A percentile compares a stretch with the other conserved stretches of the same genome.
Evolutionary conservation across 805 yeast species (phyloP).

Genomic region (Starmerella vitae): DNA sequence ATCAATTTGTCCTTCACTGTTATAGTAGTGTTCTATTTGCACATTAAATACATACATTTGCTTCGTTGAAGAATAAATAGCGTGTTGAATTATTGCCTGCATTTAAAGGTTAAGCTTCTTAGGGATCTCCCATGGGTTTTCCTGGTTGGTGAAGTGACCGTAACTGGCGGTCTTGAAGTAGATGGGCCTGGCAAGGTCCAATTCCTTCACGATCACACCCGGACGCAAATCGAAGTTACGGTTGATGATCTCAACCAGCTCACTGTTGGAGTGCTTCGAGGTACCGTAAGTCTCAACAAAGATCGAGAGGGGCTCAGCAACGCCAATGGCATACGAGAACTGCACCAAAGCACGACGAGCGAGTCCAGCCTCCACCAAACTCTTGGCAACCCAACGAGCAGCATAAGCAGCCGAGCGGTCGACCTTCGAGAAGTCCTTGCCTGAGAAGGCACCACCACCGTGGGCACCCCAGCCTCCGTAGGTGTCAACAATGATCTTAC

Average conservation of each 20-base stretch:
- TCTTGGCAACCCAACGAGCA: conserved; percentile 99
- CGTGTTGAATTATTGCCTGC: neutral
- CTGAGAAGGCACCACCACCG: conserved; percentile 99
- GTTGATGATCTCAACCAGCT: conserved; percentile 80
- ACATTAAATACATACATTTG: too few species aligned
- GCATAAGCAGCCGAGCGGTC: conserved; percentile 99
- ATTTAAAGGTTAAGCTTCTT: conserved; percentile 33
- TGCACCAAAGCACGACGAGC: conserved; percentile 97
- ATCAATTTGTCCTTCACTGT: too few species aligned
- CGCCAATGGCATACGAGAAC: conserved; percentile 99
- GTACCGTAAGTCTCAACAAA: conserved; percentile 98
- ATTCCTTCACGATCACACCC: conserved; percentile 93
- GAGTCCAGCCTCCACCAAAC: conserved; percentile 84
- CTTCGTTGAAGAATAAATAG: neutral
- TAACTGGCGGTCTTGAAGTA: conserved; percentile 97
- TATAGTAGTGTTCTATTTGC: too few species aligned
- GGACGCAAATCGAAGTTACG: conserved; percentile 98
- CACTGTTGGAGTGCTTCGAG: conserved; percentile 73
- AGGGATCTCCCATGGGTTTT: conserved; percentile 97
- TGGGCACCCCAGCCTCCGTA: conserved; percentile 99
- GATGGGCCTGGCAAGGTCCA: conserved; percentile 97
- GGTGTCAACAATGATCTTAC: conserved; percentile 98
- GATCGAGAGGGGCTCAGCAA: conserved; percentile 97
- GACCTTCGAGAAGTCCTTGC: conserved; percentile 98
- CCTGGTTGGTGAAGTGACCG: conserved; percentile 99